Evolutionary conservation across 768 basidiomycete genomes (phyloP).

Genomic region (Naganishia friedmannii): DNA sequence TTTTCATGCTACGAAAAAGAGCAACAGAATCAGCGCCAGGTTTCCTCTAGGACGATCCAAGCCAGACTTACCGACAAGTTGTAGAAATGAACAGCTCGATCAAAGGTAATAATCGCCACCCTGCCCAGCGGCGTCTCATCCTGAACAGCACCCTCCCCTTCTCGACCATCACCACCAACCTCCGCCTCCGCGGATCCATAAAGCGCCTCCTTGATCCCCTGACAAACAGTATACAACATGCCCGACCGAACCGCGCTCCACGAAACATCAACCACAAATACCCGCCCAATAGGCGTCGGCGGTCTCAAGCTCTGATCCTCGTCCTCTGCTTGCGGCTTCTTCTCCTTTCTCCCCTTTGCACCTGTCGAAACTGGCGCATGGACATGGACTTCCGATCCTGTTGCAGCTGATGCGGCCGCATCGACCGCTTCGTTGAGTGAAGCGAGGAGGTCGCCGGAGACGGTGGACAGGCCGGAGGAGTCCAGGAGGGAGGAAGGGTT

Average conservation of each 20-base stretch:
- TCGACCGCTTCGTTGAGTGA: constrained; percentile 40
- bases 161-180: constrained; percentile 49
- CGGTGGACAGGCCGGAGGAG: constrained; percentile 52
- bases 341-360: constrained; percentile 14
- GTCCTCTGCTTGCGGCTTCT: constrained; percentile 30
- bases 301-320: constrained; percentile 38
- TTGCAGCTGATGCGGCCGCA: constrained; percentile 21
- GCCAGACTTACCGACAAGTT: constrained; percentile 64
- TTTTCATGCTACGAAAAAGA: constrained; percentile 50
- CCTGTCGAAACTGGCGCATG: not conserved
- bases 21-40: not conserved
- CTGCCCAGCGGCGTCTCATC: constrained; percentile 37
- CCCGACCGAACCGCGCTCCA: constrained; percentile 66
- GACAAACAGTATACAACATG: constrained; percentile 66
- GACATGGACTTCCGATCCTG: not conserved
- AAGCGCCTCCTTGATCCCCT: constrained; percentile 62
- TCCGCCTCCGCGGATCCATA: constrained; percentile 59
- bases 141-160: constrained; percentile 40
- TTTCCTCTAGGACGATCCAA: not conserved
- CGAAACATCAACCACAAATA: constrained; percentile 88
- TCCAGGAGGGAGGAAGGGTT: constrained; percentile 55
- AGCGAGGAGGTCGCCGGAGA: constrained; percentile 43
- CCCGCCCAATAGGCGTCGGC: constrained; percentile 62
- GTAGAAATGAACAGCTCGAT: constrained; percentile 77
- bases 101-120: constrained; percentile 80